Conservation (phyloP, 2,329 filamentous ascomycete genomes). For the Ophiostoma angusticollis region DNA sequence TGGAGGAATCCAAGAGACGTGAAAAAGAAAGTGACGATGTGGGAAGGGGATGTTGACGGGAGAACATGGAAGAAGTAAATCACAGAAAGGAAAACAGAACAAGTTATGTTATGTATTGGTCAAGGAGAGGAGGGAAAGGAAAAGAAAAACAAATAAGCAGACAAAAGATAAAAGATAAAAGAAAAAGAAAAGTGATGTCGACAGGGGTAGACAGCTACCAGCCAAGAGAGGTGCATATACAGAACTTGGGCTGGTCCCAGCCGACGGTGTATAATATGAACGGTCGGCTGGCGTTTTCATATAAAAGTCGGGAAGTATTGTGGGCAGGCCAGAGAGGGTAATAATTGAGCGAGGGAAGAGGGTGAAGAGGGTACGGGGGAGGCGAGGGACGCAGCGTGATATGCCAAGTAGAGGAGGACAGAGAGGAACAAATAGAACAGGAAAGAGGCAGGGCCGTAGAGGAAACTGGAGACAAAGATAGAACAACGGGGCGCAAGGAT, state of each 20-base stretch:
- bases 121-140: not conserved
- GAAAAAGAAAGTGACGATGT: not conserved
- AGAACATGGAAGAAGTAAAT: conserved; percentile 2
- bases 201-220: no score
- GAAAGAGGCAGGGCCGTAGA: not conserved
- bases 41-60: not conserved
- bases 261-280: conserved; percentile 12
- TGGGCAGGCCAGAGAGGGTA: not conserved
- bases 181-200: no score
- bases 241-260: conserved; percentile 8
- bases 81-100: not conserved
- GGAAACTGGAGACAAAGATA: conserved; percentile 1
- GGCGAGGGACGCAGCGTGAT: no score
- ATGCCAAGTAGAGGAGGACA: conserved; percentile 2
- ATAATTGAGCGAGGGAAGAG: not conserved
- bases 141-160: conserved; percentile 9
- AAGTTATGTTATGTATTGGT: not conserved
- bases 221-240: not conserved
- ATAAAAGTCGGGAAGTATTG: conserved; percentile 13
- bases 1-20: not conserved
- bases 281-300: conserved; percentile 15
- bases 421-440: not conserved
- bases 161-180: no score
- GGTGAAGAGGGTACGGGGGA: conserved; percentile 7
- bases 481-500: no score